Evolutionary conservation across 2,329 filamentous ascomycete species (phyloP).

Genomic region (Fulvia fulva): DNA sequence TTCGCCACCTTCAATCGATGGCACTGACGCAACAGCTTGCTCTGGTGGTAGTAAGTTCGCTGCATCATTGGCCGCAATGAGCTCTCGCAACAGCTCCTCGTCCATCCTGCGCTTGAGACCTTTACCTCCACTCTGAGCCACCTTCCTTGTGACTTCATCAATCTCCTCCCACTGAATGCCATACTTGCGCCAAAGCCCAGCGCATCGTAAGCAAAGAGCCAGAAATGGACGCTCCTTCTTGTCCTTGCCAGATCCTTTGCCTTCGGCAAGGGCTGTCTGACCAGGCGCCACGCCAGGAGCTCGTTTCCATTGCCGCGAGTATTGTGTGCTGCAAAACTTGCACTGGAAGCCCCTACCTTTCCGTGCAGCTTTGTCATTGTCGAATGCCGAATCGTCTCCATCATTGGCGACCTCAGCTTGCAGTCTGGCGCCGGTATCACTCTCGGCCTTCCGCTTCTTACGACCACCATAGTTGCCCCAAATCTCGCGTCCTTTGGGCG

Average conservation of each 20-base stretch:
- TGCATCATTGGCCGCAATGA: constrained; percentile 59
- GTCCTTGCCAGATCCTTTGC: constrained; percentile 64
- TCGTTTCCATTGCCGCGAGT: constrained; percentile 84
- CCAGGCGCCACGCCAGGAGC: constrained; percentile 74
- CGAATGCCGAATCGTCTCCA: constrained; percentile 92
- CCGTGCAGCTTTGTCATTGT: constrained; percentile 74
- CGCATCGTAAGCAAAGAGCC: constrained; percentile 85
- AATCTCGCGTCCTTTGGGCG: constrained; percentile 74
- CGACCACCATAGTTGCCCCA: constrained; percentile 86
- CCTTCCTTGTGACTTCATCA: constrained; percentile 86
- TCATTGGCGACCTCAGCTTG: constrained; percentile 91
- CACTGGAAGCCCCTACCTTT: constrained; percentile 84
- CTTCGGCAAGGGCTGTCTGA: constrained; percentile 64
- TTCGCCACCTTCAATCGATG: constrained; percentile 38
- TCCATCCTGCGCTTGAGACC: constrained; percentile 87
- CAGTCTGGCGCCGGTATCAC: constrained; percentile 66
- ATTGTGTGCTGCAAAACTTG: constrained; percentile 81
- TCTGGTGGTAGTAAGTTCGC: constrained; percentile 25
- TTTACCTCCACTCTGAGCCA: constrained; percentile 74
- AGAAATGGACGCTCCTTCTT: constrained; percentile 71
- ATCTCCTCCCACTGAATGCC: constrained; percentile 93
- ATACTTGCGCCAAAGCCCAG: constrained; percentile 91
- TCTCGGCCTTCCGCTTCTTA: constrained; percentile 69
- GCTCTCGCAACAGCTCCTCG: constrained; percentile 81
- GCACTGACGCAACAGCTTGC: constrained; percentile 15